Evolutionary conservation across 495 filamentous ascomycete genomes (phyloP).

Genomic region (Neurospora sp.): DNA sequence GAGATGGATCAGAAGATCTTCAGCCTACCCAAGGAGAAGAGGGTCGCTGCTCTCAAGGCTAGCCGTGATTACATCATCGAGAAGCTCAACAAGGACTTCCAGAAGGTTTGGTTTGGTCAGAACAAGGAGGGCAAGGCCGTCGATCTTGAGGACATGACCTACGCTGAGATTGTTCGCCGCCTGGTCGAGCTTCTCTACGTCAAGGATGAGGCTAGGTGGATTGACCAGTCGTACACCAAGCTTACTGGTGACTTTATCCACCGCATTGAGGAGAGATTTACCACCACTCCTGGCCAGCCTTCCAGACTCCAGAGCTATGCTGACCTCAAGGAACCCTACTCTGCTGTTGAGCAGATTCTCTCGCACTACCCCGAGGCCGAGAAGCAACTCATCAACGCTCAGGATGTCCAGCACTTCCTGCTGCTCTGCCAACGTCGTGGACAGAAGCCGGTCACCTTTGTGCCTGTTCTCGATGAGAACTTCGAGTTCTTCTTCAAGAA

Average conservation of each 20-base stretch:
- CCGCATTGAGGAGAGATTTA: conserved; percentile 90
- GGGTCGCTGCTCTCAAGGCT: conserved; percentile 84
- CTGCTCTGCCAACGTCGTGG: conserved; percentile 83
- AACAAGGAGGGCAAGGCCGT: conserved; percentile 75
- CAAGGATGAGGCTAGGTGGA: conserved; percentile 89
- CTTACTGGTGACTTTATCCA: conserved; percentile 92
- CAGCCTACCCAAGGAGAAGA: conserved; percentile 88
- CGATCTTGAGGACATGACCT: conserved; percentile 97
- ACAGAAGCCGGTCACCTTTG: conserved; percentile 95
- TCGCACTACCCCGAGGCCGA: conserved; percentile 73
- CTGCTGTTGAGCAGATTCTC: conserved; percentile 67
- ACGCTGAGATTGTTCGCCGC: conserved; percentile 79
- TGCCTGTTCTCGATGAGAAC: conserved; percentile 84
- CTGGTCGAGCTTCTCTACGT: conserved; percentile 97
- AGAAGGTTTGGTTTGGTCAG: conserved; percentile 96
- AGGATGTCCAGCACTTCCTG: conserved; percentile 94
- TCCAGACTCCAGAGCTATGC: conserved; percentile 67
- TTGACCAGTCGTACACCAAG: conserved; percentile 70
- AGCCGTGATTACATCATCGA: conserved; percentile 90
- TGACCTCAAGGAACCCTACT: conserved; percentile 75
- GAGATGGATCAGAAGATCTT: conserved; percentile 99
- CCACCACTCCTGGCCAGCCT: conserved; percentile 49
- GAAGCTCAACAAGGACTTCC: conserved; percentile 96
- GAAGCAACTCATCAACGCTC: conserved; percentile 89
- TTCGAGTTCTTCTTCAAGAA: conserved; percentile 99